Evolutionary conservation across 2,329 filamentous ascomycete genomes (phyloP), one percentile per base, ranked within the genome.

Genomic region (Aspergillus intermedius): DNA sequence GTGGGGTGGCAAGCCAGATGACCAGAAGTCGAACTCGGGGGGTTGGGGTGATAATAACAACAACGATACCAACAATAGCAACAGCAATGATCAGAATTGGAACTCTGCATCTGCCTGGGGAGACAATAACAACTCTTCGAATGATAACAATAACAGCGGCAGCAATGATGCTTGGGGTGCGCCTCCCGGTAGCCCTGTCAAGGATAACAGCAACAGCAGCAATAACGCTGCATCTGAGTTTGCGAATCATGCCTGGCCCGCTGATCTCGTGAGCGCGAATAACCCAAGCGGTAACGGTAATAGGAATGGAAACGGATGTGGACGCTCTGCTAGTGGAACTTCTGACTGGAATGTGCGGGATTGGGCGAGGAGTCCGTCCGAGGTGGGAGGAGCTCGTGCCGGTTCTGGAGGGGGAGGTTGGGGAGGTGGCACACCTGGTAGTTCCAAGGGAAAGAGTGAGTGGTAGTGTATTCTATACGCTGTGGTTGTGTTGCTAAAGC

Each of bases 361-460:
- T 22, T 45, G 44, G 44, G 44, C 44, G 30, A 23, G 34, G 30
- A 45, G 28, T 40, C 44, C 44, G 44, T 28, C 21, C 3, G 28
- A 35, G 17, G 19, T n/a, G 12, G 44, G 19, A 7, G 42, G 42
- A 12, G 10, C 19, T 15, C 10, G 41, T 25, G 13, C 21, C 35
- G 12, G 23, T 44, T 10, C 15, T 44, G 23, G 22, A 22, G 17
- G 10, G 9, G 21, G 22, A 13, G 21, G 22, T 25, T 15, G 21
- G 10, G 41, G 41, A 25, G 3, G 37, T 40, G 17, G 17, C 22
- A 19, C 19, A 10, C 17, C 10, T 19, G 37, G 37, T 40, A 19
- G 15, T 40, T 40, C 10, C 5, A 19, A 12, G 15, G 15, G 10
- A 12, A 28, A 28, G 25, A 5, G 25, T 30, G 25, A 10, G 10